These are phyloP conservation scores for Verbascum thapsus DNA, from an alignment of 257 asterid genomes.

Conservation along the genomic window DNA sequence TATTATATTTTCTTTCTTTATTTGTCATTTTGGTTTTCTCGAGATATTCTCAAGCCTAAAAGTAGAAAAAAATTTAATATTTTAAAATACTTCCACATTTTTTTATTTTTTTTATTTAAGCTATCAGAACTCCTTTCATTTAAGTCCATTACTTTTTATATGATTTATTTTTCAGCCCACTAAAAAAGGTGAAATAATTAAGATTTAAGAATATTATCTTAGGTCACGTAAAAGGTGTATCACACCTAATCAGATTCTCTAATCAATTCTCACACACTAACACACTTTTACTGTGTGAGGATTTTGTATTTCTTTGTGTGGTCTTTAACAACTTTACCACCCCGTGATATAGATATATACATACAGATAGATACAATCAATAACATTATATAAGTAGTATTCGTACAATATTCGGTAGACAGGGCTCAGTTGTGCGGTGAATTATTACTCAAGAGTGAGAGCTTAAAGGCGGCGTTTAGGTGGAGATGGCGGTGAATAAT, in stretches of 20 bases:
- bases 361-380: conserved; percentile 6
- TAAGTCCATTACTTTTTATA: too few species aligned
- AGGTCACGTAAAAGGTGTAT: conserved; percentile 31
- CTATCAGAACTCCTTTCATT: too few species aligned
- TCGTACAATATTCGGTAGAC: conserved; percentile 24
- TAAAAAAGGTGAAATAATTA: background rate
- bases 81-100: too few species aligned
- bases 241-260: conserved; percentile 37
- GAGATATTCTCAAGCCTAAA: too few species aligned
- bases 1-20: too few species aligned
- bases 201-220: conserved; percentile 6
- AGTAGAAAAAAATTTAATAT: too few species aligned
- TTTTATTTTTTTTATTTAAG: too few species aligned
- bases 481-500: conserved; percentile 52
- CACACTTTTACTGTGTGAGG: conserved; percentile 32
- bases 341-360: conserved; percentile 9
- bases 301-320: conserved; percentile 1
- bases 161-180: too few species aligned
- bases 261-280: conserved; percentile 19
- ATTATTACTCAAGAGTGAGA: too few species aligned
- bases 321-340: too few species aligned
- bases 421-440: conserved; percentile 30
- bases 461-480: conserved; percentile 36
- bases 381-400: background rate
- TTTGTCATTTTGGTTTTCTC: too few species aligned